Conservation (phyloP, 352 stramenopile species). For the Aphanomyces stellatus region DNA sequence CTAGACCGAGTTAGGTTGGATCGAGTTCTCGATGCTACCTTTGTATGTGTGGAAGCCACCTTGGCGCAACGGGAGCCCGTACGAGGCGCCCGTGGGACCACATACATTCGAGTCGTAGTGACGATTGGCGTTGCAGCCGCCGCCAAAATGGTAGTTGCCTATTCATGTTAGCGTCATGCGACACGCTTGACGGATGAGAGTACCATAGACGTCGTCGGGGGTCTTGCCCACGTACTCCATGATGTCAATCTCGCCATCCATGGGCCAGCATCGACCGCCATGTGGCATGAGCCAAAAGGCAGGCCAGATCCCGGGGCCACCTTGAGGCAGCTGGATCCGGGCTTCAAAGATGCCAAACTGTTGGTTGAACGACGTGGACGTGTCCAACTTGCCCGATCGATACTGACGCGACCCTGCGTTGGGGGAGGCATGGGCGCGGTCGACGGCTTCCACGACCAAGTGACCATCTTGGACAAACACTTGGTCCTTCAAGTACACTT, state of each 20-base stretch:
- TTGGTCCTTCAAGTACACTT: slow-evolving; percentile 12
- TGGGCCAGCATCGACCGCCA: slow-evolving; percentile 3
- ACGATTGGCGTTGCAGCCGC: background rate
- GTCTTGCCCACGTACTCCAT: slow-evolving; percentile 11
- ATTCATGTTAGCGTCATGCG: background rate
- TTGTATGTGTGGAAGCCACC: background rate
- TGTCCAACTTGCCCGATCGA: slow-evolving; percentile 25
- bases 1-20: background rate
- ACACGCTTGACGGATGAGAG: no score
- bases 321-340: slow-evolving; percentile 22
- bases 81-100: background rate
- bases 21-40: background rate
- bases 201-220: slow-evolving; percentile 1
- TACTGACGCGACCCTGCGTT: slow-evolving; percentile 7
- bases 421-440: background rate
- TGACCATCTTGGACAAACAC: background rate
- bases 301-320: slow-evolving; percentile 28
- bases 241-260: slow-evolving; percentile 17
- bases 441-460: background rate
- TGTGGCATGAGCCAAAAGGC: slow-evolving; percentile 24
- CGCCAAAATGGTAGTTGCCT: slow-evolving; percentile 16
- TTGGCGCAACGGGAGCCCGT: background rate
- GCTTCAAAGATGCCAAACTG: slow-evolving; percentile 26
- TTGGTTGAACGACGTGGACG: slow-evolving; percentile 21
- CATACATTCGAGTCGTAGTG: background rate